Evolutionary conservation across 345 rosid genomes (phyloP).

Genomic region (Rhizophora apiculata): DNA sequence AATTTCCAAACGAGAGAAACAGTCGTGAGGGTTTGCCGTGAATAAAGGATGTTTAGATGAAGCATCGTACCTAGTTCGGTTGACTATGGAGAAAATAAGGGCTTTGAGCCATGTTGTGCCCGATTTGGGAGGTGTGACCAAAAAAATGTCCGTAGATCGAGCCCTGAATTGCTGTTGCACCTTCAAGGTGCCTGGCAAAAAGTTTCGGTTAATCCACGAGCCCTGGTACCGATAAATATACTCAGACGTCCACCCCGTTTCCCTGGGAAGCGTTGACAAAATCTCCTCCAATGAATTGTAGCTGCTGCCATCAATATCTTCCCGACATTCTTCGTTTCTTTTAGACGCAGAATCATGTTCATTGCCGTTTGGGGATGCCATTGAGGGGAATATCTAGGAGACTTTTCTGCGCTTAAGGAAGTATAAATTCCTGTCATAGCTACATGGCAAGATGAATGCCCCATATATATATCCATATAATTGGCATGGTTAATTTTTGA

Average conservation of each 20-base stretch:
- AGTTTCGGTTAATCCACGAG: background rate
- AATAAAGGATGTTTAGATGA: background rate
- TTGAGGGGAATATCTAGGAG: background rate
- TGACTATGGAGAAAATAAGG: background rate
- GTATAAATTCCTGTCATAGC: too few species aligned
- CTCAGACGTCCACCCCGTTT: background rate
- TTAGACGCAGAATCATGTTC: background rate
- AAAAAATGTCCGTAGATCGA: background rate
- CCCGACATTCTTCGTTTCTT: too few species aligned
- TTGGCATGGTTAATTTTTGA: too few species aligned
- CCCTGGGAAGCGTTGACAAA: too few species aligned
- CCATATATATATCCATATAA: too few species aligned
- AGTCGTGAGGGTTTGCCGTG: background rate
- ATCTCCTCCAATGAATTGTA: too few species aligned
- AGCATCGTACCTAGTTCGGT: background rate
- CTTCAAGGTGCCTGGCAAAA: background rate
- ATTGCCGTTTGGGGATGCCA: background rate
- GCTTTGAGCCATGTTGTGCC: slow-evolving; percentile 10
- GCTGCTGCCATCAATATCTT: too few species aligned
- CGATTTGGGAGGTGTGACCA: background rate
- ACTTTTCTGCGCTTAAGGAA: too few species aligned
- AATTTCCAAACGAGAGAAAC: background rate
- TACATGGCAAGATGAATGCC: too few species aligned
- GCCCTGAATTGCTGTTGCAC: background rate
- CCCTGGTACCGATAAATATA: background rate